Conservation (phyloP, 306 rosid species). For the Vigna angularis region DNA sequence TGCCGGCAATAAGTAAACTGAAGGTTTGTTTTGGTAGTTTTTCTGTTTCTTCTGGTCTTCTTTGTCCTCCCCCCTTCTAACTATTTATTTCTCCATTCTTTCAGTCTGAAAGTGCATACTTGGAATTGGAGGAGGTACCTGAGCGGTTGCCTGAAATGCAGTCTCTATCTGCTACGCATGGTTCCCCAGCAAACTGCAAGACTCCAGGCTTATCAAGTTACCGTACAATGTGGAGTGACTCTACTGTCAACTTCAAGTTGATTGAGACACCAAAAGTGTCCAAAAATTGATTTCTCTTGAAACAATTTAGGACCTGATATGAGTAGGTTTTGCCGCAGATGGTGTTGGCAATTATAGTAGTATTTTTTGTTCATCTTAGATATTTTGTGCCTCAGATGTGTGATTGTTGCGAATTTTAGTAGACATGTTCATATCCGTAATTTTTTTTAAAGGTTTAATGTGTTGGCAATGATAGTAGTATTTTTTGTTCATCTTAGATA, state of each 20-base stretch:
- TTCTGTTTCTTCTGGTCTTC: background rate
- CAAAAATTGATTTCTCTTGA: slow-evolving; percentile 22
- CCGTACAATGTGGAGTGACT: slow-evolving; percentile 51
- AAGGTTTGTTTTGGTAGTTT: slow-evolving; percentile 48
- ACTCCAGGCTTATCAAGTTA: slow-evolving; percentile 51
- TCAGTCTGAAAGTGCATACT: slow-evolving; percentile 46
- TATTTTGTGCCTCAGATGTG: background rate
- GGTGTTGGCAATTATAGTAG: slow-evolving; percentile 10
- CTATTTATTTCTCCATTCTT: background rate
- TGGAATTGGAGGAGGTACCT: slow-evolving; percentile 55
- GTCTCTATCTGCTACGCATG: slow-evolving; percentile 33
- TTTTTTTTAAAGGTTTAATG: background rate
- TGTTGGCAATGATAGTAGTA: slow-evolving; percentile 1
- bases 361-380: background rate
- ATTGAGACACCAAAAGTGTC: slow-evolving; percentile 53
- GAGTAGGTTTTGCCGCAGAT: slow-evolving; percentile 36
- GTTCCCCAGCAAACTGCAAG: slow-evolving; percentile 56
- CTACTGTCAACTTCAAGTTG: slow-evolving; percentile 58
- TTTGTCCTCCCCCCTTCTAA: background rate
- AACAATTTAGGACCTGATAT: background rate
- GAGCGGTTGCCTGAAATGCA: slow-evolving; percentile 52
- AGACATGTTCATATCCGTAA: slow-evolving; percentile 4
- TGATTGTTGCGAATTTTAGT: background rate
- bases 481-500: background rate
- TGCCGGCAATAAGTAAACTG: slow-evolving; percentile 32